A percentile compares a stretch with the other conserved stretches of the same genome.
These are phyloP conservation scores for Termitomyces sp. DNA, from an alignment of 768 basidiomycete genomes.

Conservation along the genomic window DNA sequence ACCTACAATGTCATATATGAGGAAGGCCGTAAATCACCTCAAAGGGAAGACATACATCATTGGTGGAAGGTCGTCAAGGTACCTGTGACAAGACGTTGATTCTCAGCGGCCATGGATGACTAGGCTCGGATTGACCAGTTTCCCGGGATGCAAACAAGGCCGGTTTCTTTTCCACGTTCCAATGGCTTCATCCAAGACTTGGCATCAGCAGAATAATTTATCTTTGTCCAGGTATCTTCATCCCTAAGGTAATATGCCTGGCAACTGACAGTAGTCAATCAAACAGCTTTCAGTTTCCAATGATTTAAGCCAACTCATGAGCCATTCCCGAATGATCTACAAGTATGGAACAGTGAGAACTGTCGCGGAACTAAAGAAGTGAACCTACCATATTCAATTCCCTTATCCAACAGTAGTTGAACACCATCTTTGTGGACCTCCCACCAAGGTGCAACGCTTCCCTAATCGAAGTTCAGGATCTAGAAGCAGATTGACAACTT, in stretches of 20 bases:
- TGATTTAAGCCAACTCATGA: conserved; percentile 11
- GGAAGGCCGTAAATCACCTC: neutral
- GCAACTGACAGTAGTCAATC: conserved; percentile 26
- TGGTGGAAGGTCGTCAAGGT: conserved; percentile 69
- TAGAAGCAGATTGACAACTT: neutral
- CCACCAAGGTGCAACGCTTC: conserved; percentile 77
- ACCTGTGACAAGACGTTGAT: conserved; percentile 25
- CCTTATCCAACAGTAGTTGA: conserved; percentile 58
- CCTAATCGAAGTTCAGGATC: conserved; percentile 18
- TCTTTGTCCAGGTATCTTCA: conserved; percentile 68
- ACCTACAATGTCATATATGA: conserved; percentile 34
- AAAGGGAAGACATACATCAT: conserved; percentile 45
- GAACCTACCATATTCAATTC: conserved; percentile 62
- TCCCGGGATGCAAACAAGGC: conserved; percentile 53
- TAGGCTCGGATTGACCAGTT: conserved; percentile 44
- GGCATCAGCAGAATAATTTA: conserved; percentile 55
- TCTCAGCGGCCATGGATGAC: no score
- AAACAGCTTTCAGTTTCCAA: neutral
- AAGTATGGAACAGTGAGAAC: neutral
- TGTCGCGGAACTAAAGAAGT: neutral
- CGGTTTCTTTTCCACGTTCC: conserved; percentile 54
- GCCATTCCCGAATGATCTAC: conserved; percentile 11
- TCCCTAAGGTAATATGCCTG: conserved; percentile 66
- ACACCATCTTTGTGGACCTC: conserved; percentile 67
- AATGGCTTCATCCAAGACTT: conserved; percentile 74